Conservation (phyloP, 23 red algal species). For the Gracilaria gracilis region DNA sequence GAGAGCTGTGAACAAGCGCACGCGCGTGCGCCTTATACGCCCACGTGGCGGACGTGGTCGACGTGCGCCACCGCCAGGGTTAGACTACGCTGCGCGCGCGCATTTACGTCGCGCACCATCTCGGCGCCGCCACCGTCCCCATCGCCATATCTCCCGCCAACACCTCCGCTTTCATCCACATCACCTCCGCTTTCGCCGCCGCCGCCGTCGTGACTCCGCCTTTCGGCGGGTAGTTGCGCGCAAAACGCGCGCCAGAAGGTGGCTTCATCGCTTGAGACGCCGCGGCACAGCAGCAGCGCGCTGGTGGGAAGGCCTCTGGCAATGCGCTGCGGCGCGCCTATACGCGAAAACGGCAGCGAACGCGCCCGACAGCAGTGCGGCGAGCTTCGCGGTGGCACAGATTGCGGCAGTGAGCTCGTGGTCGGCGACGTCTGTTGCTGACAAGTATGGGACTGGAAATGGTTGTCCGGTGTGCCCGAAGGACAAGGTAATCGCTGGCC, state of each 20-base stretch:
- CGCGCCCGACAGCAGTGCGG: background rate
- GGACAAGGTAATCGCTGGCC: too few relatives aligned
- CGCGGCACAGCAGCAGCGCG: background rate
- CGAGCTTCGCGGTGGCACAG: background rate
- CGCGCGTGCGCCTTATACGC: too few relatives aligned
- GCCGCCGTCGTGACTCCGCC: background rate
- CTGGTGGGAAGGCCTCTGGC: background rate
- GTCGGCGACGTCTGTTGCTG: too few relatives aligned
- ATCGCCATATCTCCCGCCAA: background rate
- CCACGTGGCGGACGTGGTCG: background rate
- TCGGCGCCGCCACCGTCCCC: background rate
- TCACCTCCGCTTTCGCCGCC: background rate
- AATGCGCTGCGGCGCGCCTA: background rate
- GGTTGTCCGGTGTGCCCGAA: too few relatives aligned
- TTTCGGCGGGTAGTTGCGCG: background rate
- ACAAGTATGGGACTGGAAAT: too few relatives aligned
- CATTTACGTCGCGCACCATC: background rate
- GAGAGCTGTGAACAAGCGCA: too few relatives aligned
- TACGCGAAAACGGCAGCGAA: background rate
- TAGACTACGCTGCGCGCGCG: background rate
- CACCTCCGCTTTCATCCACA: too few relatives aligned
- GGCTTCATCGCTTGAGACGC: background rate
- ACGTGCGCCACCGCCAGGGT: too few relatives aligned
- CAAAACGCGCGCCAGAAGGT: constrained; percentile 3
- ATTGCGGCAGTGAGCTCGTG: background rate